Evolutionary conservation across 2,329 filamentous ascomycete species (phyloP).

Genomic region (Pleoardoris graminearum): DNA sequence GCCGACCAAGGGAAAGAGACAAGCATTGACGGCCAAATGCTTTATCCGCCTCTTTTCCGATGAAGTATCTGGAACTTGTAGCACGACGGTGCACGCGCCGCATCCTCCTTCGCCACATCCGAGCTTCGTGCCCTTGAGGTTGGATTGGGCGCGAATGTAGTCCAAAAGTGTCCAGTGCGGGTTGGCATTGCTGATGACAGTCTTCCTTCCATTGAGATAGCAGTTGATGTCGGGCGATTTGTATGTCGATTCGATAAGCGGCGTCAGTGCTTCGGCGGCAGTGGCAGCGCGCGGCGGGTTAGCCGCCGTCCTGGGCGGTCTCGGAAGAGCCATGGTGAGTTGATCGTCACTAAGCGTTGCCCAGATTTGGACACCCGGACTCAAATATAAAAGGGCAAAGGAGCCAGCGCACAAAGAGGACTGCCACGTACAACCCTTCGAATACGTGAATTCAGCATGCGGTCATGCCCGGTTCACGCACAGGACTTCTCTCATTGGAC

Average conservation of each 20-base stretch:
- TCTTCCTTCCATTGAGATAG: slow-evolving; percentile 87
- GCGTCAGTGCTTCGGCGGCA: slow-evolving; percentile 53
- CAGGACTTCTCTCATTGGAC: too few species aligned
- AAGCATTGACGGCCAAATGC: slow-evolving; percentile 93
- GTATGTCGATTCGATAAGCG: slow-evolving; percentile 76
- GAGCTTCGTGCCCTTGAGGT: slow-evolving; percentile 91
- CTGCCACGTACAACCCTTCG: background rate
- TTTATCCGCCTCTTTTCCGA: slow-evolving; percentile 81
- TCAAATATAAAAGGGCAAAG: background rate
- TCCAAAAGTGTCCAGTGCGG: slow-evolving; percentile 89
- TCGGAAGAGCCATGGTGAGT: slow-evolving; percentile 33
- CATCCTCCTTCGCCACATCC: slow-evolving; percentile 95
- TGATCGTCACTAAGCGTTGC: background rate
- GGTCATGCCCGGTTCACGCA: background rate
- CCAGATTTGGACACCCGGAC: background rate
- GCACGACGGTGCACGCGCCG: slow-evolving; percentile 85
- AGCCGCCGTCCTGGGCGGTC: slow-evolving; percentile 37
- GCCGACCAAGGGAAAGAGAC: slow-evolving; percentile 84
- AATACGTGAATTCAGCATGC: background rate
- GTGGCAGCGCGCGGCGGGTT: slow-evolving; percentile 28
- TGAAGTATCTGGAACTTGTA: slow-evolving; percentile 60
- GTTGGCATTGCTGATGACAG: slow-evolving; percentile 81
- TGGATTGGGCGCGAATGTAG: slow-evolving; percentile 80
- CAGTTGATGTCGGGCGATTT: slow-evolving; percentile 74
- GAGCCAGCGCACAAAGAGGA: background rate